These are phyloP conservation scores for Apiospora hydei DNA, from an alignment of 2,329 filamentous ascomycete species.

Conservation along the genomic window DNA sequence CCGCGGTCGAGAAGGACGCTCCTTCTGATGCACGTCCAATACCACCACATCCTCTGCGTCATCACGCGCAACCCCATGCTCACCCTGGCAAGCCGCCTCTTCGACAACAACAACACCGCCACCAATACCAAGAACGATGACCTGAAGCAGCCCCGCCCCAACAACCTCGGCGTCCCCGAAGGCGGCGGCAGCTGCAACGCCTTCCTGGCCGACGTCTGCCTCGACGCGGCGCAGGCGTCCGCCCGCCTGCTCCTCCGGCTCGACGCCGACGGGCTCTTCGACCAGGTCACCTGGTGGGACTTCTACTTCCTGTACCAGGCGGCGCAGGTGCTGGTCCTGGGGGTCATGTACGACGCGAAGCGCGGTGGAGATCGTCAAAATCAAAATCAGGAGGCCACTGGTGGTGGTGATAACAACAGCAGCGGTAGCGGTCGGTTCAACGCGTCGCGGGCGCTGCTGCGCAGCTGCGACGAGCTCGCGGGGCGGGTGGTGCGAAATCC, in stretches of 20 bases:
- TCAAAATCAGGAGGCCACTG: too few species aligned
- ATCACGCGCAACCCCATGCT: constrained; percentile 48
- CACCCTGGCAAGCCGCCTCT: constrained; percentile 37
- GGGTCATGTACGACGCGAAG: constrained; percentile 43
- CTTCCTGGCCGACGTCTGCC: constrained; percentile 45
- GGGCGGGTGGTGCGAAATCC: constrained; percentile 11
- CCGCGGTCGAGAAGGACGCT: constrained; percentile 45
- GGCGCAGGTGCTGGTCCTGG: constrained; percentile 46
- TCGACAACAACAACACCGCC: not conserved
- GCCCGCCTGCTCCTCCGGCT: constrained; percentile 45
- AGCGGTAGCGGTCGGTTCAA: too few species aligned
- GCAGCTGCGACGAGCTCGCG: not conserved
- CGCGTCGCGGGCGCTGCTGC: not conserved
- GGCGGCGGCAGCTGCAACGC: constrained; percentile 38
- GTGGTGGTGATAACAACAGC: too few species aligned
- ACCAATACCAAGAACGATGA: not conserved
- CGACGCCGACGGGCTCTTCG: constrained; percentile 46
- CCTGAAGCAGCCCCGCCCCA: constrained; percentile 4
- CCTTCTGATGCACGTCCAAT: constrained; percentile 47
- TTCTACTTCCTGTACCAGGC: constrained; percentile 48
- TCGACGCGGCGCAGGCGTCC: constrained; percentile 45
- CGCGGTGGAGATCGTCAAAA: constrained; percentile 21
- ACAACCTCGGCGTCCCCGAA: constrained; percentile 37
- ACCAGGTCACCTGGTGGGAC: constrained; percentile 50
- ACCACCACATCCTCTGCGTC: constrained; percentile 48